Base-by-base conservation (phyloP, 2,329 filamentous ascomycete genomes). In the Claviceps humidiphila region DNA sequence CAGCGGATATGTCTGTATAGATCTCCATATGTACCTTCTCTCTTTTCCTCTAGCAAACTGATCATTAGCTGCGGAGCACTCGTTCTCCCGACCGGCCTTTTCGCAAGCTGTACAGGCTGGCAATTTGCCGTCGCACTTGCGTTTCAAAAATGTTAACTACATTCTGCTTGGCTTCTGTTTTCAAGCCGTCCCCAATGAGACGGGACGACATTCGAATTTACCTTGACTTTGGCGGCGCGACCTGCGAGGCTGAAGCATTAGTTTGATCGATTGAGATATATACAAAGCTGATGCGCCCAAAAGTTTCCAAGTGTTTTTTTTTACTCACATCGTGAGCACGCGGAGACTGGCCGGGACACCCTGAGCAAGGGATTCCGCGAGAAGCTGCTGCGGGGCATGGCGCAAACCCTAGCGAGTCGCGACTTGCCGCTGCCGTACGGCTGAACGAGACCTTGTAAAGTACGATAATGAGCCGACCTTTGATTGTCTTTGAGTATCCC, bases 11-110 rank as follows among this genome's bases (percentile, higher is more conserved):
- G 30, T 34, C 9, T 34, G 30, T 34, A 11, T 34, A 34, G 9
- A 34, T 34, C 30, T 34, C 11, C 9, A 34, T 4, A 4, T 34
- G 30, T 59, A 82, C 82, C 90, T 97, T 62, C 91, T 78, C 65
- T 97, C 93, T 68, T 97, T 97, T 55, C 93, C 93, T 56, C 89
- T 79, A 0, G 91, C 90, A 68, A 96, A 97, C 66, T 96, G 89
- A 64, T 97, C 91, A 62, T 94, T 96, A 7, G 89, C 90, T 52
- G 89, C 89, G 6, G 89, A 95, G 66, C 93, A 98, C 64, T 94
- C 89, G 55, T 77, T 83, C 52, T 87, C 82, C 56, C 89, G 85
- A 34, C 90, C 89, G 14, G 89, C 88, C 69, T 89, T 90, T 68
- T 96, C 91, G 64, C 93, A 97, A 17, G 91, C 91, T 7, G 89